Evolutionary conservation across 1,139 yeast genomes (phyloP).

Genomic region (Hansenula lynferdii): DNA sequence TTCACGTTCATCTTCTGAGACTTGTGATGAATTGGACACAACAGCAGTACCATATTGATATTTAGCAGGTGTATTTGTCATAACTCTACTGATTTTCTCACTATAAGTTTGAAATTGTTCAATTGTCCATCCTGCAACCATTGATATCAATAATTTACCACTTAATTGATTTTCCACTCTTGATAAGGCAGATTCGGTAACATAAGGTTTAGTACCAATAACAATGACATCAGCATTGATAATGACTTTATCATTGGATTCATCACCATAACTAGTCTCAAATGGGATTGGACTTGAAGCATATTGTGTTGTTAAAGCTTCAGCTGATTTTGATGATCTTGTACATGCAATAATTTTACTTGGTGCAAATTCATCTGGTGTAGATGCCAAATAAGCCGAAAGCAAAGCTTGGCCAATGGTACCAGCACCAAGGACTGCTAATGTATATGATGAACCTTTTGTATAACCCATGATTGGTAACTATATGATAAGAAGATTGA

Average conservation of each 20-base stretch:
- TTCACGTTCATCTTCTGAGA: constrained; percentile 41
- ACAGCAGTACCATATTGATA: constrained; percentile 93
- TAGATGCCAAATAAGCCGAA: constrained; percentile 62
- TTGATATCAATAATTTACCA: constrained; percentile 67
- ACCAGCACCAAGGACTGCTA: constrained; percentile 88
- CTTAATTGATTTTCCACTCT: constrained; percentile 38
- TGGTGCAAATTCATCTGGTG: constrained; percentile 43
- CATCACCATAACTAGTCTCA: constrained; percentile 47
- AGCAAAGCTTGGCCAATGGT: constrained; percentile 97
- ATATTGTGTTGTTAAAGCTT: constrained; percentile 38
- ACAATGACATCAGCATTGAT: constrained; percentile 62
- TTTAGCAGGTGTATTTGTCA: constrained; percentile 97
- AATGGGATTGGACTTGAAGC: constrained; percentile 38
- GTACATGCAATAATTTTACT: constrained; percentile 73
- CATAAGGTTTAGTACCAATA: constrained; percentile 83
- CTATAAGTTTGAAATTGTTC: constrained; percentile 56
- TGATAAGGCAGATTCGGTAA: constrained; percentile 55
- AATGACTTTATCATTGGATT: constrained; percentile 52
- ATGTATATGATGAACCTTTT: constrained; percentile 32
- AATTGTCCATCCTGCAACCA: constrained; percentile 91
- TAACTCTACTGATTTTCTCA: constrained; percentile 70
- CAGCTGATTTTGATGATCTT: constrained; percentile 47
- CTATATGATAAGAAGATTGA: background rate
- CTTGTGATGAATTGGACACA: constrained; percentile 57
- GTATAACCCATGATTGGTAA: background rate